Base-by-base conservation (phyloP, 305 asterid genomes). In the Fraxinus ornus region DNA sequence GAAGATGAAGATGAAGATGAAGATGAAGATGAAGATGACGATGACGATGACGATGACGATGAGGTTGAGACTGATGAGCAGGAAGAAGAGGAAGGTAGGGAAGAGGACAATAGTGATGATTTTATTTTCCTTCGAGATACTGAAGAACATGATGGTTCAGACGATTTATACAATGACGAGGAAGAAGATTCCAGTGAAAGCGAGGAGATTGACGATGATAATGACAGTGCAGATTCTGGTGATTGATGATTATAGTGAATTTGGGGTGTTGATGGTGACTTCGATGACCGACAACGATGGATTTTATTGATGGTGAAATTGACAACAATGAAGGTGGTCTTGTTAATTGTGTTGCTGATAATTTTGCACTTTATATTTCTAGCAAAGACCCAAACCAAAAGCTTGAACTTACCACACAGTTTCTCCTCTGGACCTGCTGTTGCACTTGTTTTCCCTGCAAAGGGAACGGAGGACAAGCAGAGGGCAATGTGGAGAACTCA, bases 351-450 rank as follows among this genome's bases (percentile, higher is more conserved):
- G 70, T 19, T 60, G 30, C 30, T 21, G 30, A 60, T 60, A 60
- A 60, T 60, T 60, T 60, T 21, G 30, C 13, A 7, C 70, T 60
- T 60, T 0, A 3, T 60, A 60, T 88, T 90, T 94, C 89, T 91
- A 90, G 95, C 86, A 84, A 55, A 88, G 86, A 78, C 90, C 92
- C 72, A 85, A 80, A 75, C 70, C 86, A 72, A 82, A 85, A 75
- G 86, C 83, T 75, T 90, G 90, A 92, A 89, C 88, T 90, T 86
- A 86, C 84, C 81, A 55, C 47, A 52, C 86, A 91, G 84, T 86
- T 82, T 88, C 93, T 85, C 90, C 89, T 0, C 88, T 87, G 83
- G 94, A 88, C 83, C 78, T 90, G 83, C 86, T 91, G 92, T 82
- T 85, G 89, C 93, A 86, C 88, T 80, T 90, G 76, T 78, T 92